A percentile compares a stretch with the other conserved stretches of the same genome.
These are phyloP conservation scores for Solanum corneliomulleri DNA, from an alignment of 257 asterid genomes.

Conservation along the genomic window DNA sequence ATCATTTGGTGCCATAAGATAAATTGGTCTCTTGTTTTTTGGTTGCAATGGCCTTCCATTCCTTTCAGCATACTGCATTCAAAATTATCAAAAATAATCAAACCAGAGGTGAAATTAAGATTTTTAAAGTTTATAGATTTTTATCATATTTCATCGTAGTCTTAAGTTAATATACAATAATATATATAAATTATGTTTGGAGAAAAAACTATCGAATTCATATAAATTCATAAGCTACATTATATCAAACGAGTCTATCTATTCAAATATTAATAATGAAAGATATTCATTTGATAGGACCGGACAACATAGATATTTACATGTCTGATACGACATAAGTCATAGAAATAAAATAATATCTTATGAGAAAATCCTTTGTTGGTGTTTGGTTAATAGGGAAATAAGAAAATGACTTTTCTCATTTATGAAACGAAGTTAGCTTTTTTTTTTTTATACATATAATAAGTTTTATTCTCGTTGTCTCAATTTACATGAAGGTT, in stretches of 20 bases:
- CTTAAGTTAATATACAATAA: neutral
- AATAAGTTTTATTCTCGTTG: too few relatives aligned
- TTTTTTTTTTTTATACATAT: fast-evolving
- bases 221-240: neutral
- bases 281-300: too few relatives aligned
- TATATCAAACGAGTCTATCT: too few relatives aligned
- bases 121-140: neutral
- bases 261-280: neutral
- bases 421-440: fast-evolving
- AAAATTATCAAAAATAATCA: neutral
- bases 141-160: fast-evolving
- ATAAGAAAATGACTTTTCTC: neutral
- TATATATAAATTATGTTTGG: too few relatives aligned
- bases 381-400: neutral
- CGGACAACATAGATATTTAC: too few relatives aligned
- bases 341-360: neutral
- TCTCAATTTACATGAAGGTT: fast-evolving
- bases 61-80: conserved; percentile 36
- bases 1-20: conserved; percentile 21
- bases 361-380: neutral
- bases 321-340: neutral
- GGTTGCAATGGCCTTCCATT: conserved; percentile 63
- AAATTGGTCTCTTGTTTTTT: conserved; percentile 17
- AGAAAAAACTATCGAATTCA: too few relatives aligned
- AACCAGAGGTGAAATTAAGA: fast-evolving